Base-by-base conservation (phyloP, 371 early-diverging fungal genomes). In the Apophysomyces elegans region DNA sequence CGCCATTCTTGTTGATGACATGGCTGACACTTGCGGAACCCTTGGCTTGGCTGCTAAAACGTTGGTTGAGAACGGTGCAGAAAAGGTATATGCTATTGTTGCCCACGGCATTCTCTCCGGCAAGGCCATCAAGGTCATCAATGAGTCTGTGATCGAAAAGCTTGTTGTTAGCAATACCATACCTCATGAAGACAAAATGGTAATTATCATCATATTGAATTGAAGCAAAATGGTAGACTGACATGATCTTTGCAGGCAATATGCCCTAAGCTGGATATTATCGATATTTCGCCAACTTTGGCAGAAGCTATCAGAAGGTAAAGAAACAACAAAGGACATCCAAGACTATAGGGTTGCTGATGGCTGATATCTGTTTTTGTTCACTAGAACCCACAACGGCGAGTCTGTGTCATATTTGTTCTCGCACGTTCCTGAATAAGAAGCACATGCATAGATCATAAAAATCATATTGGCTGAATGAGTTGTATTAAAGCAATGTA, bases 1-100 rank as follows among this genome's bases (percentile, higher is more conserved):
- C 67, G 96, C 95, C 43, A 95, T 99, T 67, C 78, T 98, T 59
- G 95, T 99, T 13, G 99, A 98, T 80, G 99, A 98, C 77, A 98
- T 98, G 93, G 98, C 97, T 11, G 98, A 98, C 77, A 99, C 98
- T 16, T 98, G 96, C 74, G 95, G 95, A 58, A 98, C 99, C 8
- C 86, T 98, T 45, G 94, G 92, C 12, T 78, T 93, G 67, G 99
- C 99, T 1, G 96, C 99, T 66, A 89, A 93, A 74, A 91, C 93
- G 2, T 83, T 99, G 65, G 88, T 91, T 54, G 93, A 95, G 47
- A 92, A 93, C 73, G 97, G 98, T 54, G 98, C 98, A 36, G 75
- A 85, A n/a, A 85, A 89, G 64, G 96, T 99, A 7, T 98, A 96
- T 68, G 97, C 99, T 47, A 91, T 97, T 70, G 95, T 99, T 41